Evolutionary conservation across 2,329 filamentous ascomycete species (phyloP).

Genomic region (Phaeomoniella chlamydospora): DNA sequence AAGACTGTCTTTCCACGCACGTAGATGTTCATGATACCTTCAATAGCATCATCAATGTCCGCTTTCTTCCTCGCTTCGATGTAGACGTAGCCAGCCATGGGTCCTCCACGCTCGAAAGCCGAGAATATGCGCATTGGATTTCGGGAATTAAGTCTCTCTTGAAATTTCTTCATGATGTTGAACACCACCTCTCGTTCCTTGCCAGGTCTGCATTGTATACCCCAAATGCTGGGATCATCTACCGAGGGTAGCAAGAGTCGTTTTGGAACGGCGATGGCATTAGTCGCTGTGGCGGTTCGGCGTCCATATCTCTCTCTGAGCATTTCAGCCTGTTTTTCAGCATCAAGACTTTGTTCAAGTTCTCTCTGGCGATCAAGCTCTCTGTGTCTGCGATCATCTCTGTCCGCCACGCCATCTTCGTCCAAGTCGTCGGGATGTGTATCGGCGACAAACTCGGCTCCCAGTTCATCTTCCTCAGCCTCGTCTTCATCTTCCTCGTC

Average conservation of each 20-base stretch:
- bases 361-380: conserved; percentile 89
- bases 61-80: conserved; percentile 80
- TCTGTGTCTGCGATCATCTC: conserved; percentile 83
- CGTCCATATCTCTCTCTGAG: conserved; percentile 81
- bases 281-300: conserved; percentile 51
- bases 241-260: conserved; percentile 80
- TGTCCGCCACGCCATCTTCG: conserved; percentile 58
- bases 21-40: conserved; percentile 80
- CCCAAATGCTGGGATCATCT: conserved; percentile 93
- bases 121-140: conserved; percentile 74
- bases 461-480: conserved; percentile 79
- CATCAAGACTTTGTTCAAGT: conserved; percentile 73
- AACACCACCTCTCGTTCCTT: conserved; percentile 89
- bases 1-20: conserved; percentile 73
- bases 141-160: conserved; percentile 64
- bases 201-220: conserved; percentile 79
- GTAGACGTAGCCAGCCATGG: conserved; percentile 92
- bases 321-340: conserved; percentile 80
- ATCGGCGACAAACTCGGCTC: conserved; percentile 74
- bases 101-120: conserved; percentile 72
- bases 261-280: conserved; percentile 68
- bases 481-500: conserved; percentile 85
- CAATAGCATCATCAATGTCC: conserved; percentile 69
- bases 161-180: conserved; percentile 73
- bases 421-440: conserved; percentile 81